Base-by-base conservation (phyloP, 768 basidiomycete species). In the Lactifluus echinatus region DNA sequence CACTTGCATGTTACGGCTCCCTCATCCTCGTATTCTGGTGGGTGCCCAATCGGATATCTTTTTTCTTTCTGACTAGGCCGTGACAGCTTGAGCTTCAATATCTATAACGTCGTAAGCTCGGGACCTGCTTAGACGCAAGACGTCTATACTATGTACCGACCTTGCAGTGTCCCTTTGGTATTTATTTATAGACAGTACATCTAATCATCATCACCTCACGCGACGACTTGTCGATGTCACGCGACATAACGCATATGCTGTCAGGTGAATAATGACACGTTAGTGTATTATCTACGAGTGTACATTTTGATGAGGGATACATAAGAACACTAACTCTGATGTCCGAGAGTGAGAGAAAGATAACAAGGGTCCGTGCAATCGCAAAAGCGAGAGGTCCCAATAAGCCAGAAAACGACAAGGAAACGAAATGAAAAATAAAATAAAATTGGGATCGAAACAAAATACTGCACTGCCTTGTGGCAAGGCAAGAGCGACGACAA, bases 21-120 rank as follows among this genome's bases (percentile, higher is more conserved):
- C 78, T 76, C 66, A 80, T 97, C 36, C 90, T 93, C 71, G 76
- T 88, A 23, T 91, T 95, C 71, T 96, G 93, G 93, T 93, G 66
- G 65, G 91, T 55, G 19, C 23, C 24, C 26, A 24, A 21, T 23
- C 4, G 23, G 24, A 34, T 6, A 1, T n/a, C 28, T 42, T 1
- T 1, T 10, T 31, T 23, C 26, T 48, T 50, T 44, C 65, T 57
- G 65, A 60, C 65, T 40, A 12, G 21, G 14, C 10, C 7, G 24
- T 19, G 58, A 28, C 67, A 93, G 91, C 67, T 73, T 93, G 63
- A 79, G 80, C 56, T 93, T 82, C 70, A 91, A 92, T 67, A 80
- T 92, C 50, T 89, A 90, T 66, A 74, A 80, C 57, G 75, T 26
- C 33, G 40, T 53, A 23, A 52, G 48, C 33, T 15, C 39, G 8